Percentiles rank a stretch among this genome's conserved stretches.
Conservation (phyloP, 2,329 filamentous ascomycete species). For the Clarireedia homoeocarpa region DNA sequence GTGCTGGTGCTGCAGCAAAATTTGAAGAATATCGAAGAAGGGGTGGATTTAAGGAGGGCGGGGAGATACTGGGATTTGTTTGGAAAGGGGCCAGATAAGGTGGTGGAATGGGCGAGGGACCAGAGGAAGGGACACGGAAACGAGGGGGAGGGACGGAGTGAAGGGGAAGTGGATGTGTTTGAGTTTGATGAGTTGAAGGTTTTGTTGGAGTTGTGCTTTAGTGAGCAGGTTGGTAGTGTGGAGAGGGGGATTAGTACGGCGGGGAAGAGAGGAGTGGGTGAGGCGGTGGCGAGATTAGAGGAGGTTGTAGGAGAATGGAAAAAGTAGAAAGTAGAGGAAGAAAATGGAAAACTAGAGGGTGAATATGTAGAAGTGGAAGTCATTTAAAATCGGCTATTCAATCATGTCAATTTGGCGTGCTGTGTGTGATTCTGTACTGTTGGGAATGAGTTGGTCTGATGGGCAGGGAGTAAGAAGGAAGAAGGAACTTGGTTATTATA, state of each 20-base stretch:
- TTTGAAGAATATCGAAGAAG: conserved; percentile 80
- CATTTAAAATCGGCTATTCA: no score
- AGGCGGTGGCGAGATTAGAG: conserved; percentile 57
- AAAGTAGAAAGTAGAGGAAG: no score
- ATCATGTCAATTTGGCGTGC: no score
- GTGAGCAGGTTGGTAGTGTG: conserved; percentile 56
- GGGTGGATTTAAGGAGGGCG: conserved; percentile 55
- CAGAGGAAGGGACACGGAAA: conserved; percentile 9
- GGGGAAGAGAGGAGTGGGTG: conserved; percentile 62
- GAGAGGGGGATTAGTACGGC: conserved; percentile 60
- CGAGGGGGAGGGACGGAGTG: conserved; percentile 34
- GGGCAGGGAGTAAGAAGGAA: no score
- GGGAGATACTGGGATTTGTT: conserved; percentile 65
- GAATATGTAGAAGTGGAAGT: no score
- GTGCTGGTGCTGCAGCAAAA: conserved; percentile 94
- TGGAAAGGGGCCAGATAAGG: conserved; percentile 53
- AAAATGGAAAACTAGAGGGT: no score
- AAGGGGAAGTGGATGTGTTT: no score
- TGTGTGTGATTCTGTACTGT: no score
- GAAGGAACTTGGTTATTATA: no score
- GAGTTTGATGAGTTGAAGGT: conserved; percentile 44
- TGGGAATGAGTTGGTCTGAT: no score
- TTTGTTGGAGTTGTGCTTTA: conserved; percentile 59
- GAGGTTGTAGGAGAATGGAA: not conserved
- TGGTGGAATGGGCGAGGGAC: conserved; percentile 51